Conservation (phyloP, 1,284 basidiomycete species). For the Apiotrichum sp. region DNA sequence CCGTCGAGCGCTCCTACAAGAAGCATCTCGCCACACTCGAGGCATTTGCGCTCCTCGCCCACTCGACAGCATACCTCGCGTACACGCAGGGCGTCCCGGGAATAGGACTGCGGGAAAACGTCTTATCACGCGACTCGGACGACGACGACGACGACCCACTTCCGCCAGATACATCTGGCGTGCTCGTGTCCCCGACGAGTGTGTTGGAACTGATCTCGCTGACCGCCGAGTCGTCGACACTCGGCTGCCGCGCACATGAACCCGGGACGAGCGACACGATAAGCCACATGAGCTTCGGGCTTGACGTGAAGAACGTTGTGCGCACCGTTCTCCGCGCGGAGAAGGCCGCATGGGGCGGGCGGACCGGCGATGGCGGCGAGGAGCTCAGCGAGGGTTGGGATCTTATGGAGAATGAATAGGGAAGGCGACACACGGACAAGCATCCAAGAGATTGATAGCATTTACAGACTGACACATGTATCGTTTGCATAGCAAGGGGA, state of each 20-base stretch:
- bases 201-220: constrained; percentile 30
- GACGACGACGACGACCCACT: constrained; percentile 15
- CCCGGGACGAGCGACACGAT: constrained; percentile 25
- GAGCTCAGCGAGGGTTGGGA: constrained; percentile 38
- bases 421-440: background rate
- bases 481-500: too few species aligned
- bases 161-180: constrained; percentile 1
- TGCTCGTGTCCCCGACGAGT: constrained; percentile 24
- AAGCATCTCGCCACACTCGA: constrained; percentile 35
- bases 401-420: constrained; percentile 22
- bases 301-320: constrained; percentile 39
- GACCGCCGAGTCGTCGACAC: constrained; percentile 20
- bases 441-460: too few species aligned
- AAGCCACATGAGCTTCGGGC: constrained; percentile 31
- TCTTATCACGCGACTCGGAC: constrained; percentile 2
- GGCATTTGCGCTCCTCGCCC: constrained; percentile 34
- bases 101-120: constrained; percentile 21
- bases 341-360: constrained; percentile 19
- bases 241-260: constrained; percentile 33
- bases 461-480: too few species aligned
- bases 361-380: constrained; percentile 7
- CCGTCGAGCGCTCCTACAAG: constrained; percentile 12
- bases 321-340: constrained; percentile 25
- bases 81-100: constrained; percentile 39
- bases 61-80: constrained; percentile 40